Percentiles rank a stretch among this genome's conserved stretches.
These are phyloP conservation scores for Coix lacrymajobi DNA, from an alignment of 176 grass and related monocot genomes.

Conservation along the genomic window DNA sequence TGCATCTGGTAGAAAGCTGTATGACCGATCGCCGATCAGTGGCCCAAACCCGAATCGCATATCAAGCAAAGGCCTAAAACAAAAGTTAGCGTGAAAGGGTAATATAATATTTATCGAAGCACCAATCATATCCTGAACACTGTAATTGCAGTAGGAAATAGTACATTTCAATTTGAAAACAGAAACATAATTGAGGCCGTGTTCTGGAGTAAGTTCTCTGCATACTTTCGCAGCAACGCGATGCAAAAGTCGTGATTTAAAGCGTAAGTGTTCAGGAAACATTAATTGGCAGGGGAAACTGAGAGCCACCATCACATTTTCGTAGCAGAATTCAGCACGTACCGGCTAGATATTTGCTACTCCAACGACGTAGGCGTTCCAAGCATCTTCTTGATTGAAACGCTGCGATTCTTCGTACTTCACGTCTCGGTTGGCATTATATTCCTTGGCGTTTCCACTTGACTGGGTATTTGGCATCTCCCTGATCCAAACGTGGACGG, in stretches of 20 bases:
- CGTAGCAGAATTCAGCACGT: background rate
- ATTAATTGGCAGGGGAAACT: background rate
- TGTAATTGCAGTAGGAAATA: background rate
- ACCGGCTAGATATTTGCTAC: conserved; percentile 55
- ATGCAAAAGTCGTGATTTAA: background rate
- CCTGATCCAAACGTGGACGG: conserved; percentile 62
- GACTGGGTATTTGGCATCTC: conserved; percentile 77
- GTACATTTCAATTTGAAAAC: background rate
- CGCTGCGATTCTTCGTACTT: conserved; percentile 66
- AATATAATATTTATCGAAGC: background rate
- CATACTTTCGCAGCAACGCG: background rate
- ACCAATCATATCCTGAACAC: background rate
- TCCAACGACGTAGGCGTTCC: conserved; percentile 81
- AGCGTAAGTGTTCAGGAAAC: background rate
- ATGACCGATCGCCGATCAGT: background rate
- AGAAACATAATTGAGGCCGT: background rate
- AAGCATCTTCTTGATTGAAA: conserved; percentile 82
- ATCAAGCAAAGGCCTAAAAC: background rate
- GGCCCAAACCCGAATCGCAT: background rate
- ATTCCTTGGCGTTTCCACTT: conserved; percentile 56
- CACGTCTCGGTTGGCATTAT: conserved; percentile 54
- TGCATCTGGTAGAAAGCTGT: background rate
- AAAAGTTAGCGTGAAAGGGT: background rate
- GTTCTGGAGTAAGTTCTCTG: background rate
- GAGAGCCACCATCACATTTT: background rate